Evolutionary conservation across 371 early-diverging fungal species (phyloP).

Genomic region (Mucor racemosus): DNA sequence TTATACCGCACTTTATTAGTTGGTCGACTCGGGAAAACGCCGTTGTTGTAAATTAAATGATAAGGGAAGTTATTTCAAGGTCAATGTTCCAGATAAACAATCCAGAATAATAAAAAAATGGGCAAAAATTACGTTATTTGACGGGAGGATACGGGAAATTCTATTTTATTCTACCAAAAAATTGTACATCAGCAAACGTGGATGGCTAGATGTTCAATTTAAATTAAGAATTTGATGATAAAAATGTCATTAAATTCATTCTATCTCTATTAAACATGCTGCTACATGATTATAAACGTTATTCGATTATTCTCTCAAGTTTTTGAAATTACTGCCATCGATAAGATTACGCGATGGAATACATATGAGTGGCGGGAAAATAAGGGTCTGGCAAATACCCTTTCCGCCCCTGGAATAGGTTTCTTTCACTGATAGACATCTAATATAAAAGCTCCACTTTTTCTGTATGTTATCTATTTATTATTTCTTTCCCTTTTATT

Average conservation of each 20-base stretch:
- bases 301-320: not conserved
- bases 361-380: slow-evolving; percentile 16
- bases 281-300: not conserved
- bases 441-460: slow-evolving; percentile 1
- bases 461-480: not conserved
- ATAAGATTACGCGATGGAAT: slow-evolving; percentile 6
- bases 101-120: slow-evolving; percentile 1
- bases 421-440: not conserved
- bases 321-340: not conserved
- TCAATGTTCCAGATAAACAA: slow-evolving; percentile 9
- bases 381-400: slow-evolving; percentile 21
- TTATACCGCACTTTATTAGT: not conserved
- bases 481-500: not conserved
- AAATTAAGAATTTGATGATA: too few species aligned
- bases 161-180: slow-evolving; percentile 1
- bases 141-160: slow-evolving; percentile 22
- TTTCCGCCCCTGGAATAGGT: slow-evolving; percentile 21
- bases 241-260: too few species aligned
- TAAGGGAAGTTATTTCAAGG: not conserved
- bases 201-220: not conserved
- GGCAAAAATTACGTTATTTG: slow-evolving; percentile 1
- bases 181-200: not conserved
- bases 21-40: slow-evolving; percentile 2
- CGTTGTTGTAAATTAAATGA: slow-evolving; percentile 5
- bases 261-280: not conserved